Percentiles rank a stretch among this genome's conserved stretches.
Conservation (phyloP, 441 rosid species). For the Sinapis alba region DNA sequence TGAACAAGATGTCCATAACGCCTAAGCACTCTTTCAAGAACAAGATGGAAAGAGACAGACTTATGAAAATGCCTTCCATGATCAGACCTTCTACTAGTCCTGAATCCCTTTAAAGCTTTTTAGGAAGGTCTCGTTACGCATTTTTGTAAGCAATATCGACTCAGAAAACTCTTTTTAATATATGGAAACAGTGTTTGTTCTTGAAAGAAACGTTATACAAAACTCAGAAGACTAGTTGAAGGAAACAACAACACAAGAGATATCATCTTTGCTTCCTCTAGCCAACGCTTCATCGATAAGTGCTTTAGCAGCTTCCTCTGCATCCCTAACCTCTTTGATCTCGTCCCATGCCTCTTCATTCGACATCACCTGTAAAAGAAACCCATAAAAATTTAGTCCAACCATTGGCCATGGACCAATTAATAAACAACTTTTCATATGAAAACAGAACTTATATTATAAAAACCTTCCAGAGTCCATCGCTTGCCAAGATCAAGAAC, state of each 20-base stretch:
- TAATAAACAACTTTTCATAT: background rate
- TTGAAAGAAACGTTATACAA: background rate
- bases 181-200: conserved; percentile 17
- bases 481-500: conserved; percentile 60
- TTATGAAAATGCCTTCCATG: conserved; percentile 63
- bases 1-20: conserved; percentile 77
- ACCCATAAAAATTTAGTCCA: background rate
- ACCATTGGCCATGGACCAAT: background rate
- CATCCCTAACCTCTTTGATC: conserved; percentile 29
- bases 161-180: background rate
- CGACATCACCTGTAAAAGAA: conserved; percentile 46
- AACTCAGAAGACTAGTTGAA: background rate
- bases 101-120: conserved; percentile 46
- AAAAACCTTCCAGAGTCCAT: conserved; percentile 62
- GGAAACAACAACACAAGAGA: conserved; percentile 54
- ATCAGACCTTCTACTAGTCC: conserved; percentile 80
- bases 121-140: conserved; percentile 19
- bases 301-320: conserved; percentile 39
- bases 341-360: conserved; percentile 51
- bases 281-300: conserved; percentile 44
- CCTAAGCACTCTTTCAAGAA: conserved; percentile 48
- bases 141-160: conserved; percentile 17
- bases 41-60: conserved; percentile 37
- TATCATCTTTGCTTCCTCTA: conserved; percentile 51
- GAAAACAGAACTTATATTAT: background rate